Percentiles rank a stretch among this genome's conserved stretches.
Conservation (phyloP, 1,139 yeast species). For the Kodamaea derodonti region DNA sequence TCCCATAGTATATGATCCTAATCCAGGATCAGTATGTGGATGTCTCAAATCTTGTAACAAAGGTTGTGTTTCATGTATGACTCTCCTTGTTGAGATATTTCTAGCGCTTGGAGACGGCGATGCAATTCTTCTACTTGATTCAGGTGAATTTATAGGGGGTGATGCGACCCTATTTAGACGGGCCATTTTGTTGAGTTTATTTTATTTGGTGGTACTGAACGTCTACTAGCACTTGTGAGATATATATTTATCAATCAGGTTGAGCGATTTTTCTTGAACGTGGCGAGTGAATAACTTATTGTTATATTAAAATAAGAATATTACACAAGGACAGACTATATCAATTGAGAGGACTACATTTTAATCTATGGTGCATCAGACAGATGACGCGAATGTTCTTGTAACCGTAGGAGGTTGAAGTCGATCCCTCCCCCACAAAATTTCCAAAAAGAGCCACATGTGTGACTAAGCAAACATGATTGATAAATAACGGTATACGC, state of each 20-base stretch:
- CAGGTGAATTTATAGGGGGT: slow-evolving; percentile 4
- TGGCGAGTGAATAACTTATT: background rate
- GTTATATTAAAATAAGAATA: no score
- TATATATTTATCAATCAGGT: no score
- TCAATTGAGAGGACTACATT: no score
- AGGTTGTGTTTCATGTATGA: slow-evolving; percentile 23
- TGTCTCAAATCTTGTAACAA: slow-evolving; percentile 11
- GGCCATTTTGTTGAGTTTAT: no score
- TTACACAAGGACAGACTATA: no score
- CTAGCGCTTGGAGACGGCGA: slow-evolving; percentile 34
- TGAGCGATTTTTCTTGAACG: background rate
- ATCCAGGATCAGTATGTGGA: slow-evolving; percentile 2
- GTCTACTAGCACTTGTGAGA: no score
- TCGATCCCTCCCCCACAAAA: background rate
- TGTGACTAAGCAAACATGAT: background rate
- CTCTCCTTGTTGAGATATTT: slow-evolving; percentile 30
- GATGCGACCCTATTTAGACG: slow-evolving; percentile 3
- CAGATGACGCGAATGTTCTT: no score
- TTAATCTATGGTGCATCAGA: no score
- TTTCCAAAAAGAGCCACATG: background rate
- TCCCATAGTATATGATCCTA: no score
- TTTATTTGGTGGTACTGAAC: no score
- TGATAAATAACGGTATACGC: no score
- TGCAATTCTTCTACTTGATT: slow-evolving; percentile 13
- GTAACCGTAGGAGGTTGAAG: no score